Percentiles rank a stretch among this genome's conserved stretches.
Conservation (phyloP, 2,329 filamentous ascomycete genomes). For the Stagonosporopsis tanaceti region DNA sequence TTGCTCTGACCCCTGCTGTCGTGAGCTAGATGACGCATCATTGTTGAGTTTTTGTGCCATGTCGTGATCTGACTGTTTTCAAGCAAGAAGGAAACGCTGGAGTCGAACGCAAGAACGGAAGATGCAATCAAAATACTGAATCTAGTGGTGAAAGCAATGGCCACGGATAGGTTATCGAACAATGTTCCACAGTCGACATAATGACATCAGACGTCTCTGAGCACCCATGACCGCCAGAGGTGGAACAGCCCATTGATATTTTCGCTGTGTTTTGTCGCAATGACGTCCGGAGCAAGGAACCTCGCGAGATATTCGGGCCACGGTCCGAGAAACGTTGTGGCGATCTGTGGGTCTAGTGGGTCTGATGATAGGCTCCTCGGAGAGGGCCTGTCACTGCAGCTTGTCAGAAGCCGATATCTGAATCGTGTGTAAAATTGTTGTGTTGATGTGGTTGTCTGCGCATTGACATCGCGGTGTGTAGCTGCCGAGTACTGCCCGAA, state of each 20-base stretch:
- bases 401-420: not conserved
- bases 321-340: constrained; percentile 11
- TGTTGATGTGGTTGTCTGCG: not conserved
- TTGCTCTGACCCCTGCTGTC: constrained; percentile 32
- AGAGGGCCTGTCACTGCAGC: not conserved
- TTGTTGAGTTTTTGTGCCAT: constrained; percentile 22
- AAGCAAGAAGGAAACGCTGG: not conserved
- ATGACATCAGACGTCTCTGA: constrained; percentile 25
- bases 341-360: constrained; percentile 12
- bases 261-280: constrained; percentile 15
- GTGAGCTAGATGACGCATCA: constrained; percentile 24
- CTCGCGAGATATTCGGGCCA: constrained; percentile 7
- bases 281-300: constrained; percentile 15
- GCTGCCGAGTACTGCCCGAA: not conserved
- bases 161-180: not conserved
- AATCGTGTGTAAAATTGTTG: not conserved
- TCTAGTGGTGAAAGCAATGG: not conserved
- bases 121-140: not conserved
- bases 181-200: constrained; percentile 14
- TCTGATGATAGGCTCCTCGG: constrained; percentile 5
- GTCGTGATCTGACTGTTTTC: not conserved
- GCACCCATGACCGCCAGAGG: not conserved
- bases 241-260: constrained; percentile 9
- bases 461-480: not conserved
- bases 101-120: not conserved